phyloP scores from a whole-genome alignment of 2,329 filamentous ascomycete species.

The Orbilia brochopaga region DNA sequence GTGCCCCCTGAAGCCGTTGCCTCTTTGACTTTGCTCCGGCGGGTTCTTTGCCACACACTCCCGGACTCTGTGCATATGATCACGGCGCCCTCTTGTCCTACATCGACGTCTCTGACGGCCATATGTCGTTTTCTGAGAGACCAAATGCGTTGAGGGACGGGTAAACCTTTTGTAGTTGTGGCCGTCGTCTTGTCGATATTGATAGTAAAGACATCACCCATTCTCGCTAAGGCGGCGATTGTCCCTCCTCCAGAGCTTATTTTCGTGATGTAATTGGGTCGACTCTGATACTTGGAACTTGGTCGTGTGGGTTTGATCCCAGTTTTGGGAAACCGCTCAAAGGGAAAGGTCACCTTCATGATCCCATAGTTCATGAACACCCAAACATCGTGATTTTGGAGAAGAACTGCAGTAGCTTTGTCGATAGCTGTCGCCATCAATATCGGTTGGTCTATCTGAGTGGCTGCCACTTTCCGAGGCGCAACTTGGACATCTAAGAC shows the following conservation, averaged over 20 bases:
- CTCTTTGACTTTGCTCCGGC: constrained; percentile 79
- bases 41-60: constrained; percentile 88
- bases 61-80: constrained; percentile 92
- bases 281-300: constrained; percentile 52
- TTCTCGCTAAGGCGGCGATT: constrained; percentile 82
- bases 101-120: constrained; percentile 83
- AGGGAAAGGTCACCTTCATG: constrained; percentile 82
- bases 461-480: constrained; percentile 80
- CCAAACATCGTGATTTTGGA: constrained; percentile 87
- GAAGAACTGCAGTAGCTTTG: constrained; percentile 80
- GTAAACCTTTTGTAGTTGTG: constrained; percentile 67
- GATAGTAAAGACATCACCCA: constrained; percentile 87
- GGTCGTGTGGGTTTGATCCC: constrained; percentile 43
- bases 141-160: constrained; percentile 85
- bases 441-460: constrained; percentile 75
- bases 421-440: constrained; percentile 85
- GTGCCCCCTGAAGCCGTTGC: constrained; percentile 57
- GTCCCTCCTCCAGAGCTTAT: constrained; percentile 87
- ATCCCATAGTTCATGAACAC: constrained; percentile 97
- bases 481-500: constrained; percentile 82
- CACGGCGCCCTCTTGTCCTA: constrained; percentile 91
- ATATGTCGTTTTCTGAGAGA: constrained; percentile 80
- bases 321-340: constrained; percentile 66
- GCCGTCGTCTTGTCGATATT: constrained; percentile 65
- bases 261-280: constrained; percentile 72